phyloP scores from a whole-genome alignment of 192 early-diverging fungal species.

The Linnemannia elongata region DNA sequence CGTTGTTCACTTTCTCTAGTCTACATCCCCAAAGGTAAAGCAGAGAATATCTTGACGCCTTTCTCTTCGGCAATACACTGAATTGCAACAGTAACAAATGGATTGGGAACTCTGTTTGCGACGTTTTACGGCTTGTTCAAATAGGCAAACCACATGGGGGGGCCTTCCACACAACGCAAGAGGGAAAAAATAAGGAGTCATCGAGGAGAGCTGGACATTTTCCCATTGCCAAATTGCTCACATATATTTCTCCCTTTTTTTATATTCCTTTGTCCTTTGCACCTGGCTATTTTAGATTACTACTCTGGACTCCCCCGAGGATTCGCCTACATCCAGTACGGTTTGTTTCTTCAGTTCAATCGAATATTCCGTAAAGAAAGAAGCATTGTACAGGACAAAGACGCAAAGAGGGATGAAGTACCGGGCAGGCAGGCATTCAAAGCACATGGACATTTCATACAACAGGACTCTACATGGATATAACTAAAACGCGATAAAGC shows the following conservation, averaged over 20 bases:
- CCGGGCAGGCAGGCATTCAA: not conserved
- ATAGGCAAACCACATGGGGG: not conserved
- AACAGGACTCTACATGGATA: not conserved
- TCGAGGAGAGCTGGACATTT: not conserved
- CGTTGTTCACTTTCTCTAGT: slow-evolving; percentile 14
- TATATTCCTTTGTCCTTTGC: not conserved
- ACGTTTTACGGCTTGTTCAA: not conserved
- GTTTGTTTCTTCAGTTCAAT: not conserved
- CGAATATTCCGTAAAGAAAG: not conserved
- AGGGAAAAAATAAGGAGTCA: slow-evolving; percentile 3
- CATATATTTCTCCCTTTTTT: not conserved
- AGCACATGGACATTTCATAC: not conserved
- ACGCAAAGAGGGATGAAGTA: not conserved
- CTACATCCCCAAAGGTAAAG: slow-evolving; percentile 56
- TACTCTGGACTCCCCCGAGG: slow-evolving; percentile 46
- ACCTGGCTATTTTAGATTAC: slow-evolving; percentile 27
- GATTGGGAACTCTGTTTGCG: not conserved
- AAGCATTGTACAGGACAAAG: not conserved
- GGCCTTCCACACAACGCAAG: not conserved
- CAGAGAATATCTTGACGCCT: not conserved
- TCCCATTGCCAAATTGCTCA: not conserved
- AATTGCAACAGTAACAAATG: not conserved
- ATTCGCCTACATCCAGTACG: slow-evolving; percentile 55
- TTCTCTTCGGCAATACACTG: not conserved
- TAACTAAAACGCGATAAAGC: not conserved